Conservation (phyloP, 257 asterid species). For the Solanum verrucosum region DNA sequence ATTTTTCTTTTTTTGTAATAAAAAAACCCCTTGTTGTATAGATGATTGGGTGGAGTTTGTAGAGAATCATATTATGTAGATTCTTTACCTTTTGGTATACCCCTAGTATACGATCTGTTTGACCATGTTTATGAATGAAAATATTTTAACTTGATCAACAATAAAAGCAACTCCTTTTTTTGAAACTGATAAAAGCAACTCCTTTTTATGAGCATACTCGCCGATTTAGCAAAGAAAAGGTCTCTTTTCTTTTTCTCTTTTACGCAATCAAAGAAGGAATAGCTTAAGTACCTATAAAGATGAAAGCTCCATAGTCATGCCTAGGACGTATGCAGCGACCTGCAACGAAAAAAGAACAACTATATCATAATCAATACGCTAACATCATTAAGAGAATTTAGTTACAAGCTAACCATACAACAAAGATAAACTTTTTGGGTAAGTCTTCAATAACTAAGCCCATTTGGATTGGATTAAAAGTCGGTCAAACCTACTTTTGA, state of each 20-base stretch:
- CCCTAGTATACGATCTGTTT: too few species aligned
- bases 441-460: background rate
- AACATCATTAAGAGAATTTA: background rate
- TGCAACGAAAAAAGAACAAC: slow-evolving; percentile 22
- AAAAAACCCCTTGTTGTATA: too few species aligned
- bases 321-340: slow-evolving; percentile 94
- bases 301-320: slow-evolving; percentile 87
- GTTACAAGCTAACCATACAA: background rate
- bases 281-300: slow-evolving; percentile 64
- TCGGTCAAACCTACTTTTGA: too few species aligned
- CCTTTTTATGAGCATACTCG: background rate
- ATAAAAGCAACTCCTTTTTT: background rate
- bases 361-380: background rate
- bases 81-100: too few species aligned
- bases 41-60: too few species aligned
- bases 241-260: background rate
- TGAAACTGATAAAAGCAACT: background rate
- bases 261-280: background rate
- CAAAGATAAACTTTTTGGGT: background rate
- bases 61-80: too few species aligned
- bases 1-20: too few species aligned
- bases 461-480: too few species aligned
- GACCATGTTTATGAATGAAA: too few species aligned
- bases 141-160: too few species aligned
- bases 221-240: background rate